Conservation (phyloP, 257 asterid genomes). For the Solanum pinnatisectum region DNA sequence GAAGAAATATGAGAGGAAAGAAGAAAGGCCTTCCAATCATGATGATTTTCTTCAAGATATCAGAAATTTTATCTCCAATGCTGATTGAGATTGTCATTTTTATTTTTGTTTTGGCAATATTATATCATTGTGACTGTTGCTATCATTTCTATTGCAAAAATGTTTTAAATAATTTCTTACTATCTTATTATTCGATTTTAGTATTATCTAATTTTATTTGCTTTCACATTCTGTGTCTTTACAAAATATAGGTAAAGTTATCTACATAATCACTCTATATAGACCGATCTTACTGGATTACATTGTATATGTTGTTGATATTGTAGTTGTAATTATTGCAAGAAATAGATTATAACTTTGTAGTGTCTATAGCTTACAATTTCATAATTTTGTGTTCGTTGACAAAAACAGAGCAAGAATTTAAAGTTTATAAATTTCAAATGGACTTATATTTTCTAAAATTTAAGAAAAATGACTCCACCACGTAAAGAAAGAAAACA, state of each 20-base stretch:
- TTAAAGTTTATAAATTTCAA: too few species aligned
- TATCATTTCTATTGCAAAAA: not conserved
- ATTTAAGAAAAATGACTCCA: too few species aligned
- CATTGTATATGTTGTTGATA: too few species aligned
- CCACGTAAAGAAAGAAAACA: too few species aligned
- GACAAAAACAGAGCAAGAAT: too few species aligned
- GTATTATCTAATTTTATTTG: not conserved
- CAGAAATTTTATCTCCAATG: slow-evolving; percentile 33
- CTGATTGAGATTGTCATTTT: not conserved
- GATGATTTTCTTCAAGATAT: slow-evolving; percentile 27
- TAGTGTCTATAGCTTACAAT: too few species aligned
- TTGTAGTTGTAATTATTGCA: not conserved
- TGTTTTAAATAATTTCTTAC: not conserved
- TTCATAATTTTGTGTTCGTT: too few species aligned
- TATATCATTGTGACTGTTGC: not conserved
- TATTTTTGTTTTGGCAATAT: too few species aligned
- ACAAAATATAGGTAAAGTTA: too few species aligned
- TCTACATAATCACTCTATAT: too few species aligned
- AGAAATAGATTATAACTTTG: not conserved
- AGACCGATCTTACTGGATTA: too few species aligned
- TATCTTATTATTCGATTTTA: not conserved
- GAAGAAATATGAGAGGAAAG: slow-evolving; percentile 32
- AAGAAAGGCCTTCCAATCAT: slow-evolving; percentile 28
- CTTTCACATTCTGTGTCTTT: not conserved
- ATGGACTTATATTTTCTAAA: not conserved